Base-by-base conservation (phyloP, 1,284 basidiomycete genomes). In the Microbotryomycetes sp. region DNA sequence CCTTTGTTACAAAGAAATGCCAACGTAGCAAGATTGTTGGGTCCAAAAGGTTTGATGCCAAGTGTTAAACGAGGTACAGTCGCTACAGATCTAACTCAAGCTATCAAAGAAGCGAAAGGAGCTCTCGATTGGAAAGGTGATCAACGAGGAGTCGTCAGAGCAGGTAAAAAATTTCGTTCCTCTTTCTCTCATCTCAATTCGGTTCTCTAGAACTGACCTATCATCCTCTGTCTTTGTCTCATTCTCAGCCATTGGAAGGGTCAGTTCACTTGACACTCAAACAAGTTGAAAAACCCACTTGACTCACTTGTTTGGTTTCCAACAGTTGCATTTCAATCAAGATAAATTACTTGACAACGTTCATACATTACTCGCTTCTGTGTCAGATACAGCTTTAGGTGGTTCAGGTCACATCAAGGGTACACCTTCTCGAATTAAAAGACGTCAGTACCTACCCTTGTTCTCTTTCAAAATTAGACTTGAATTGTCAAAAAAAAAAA, bases 41-140 rank as follows among this genome's bases (percentile, higher is more conserved):
- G 94, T 73, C 93, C 92, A 48, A 86, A 90, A 64, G 93, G 93
- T 65, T 78, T 98, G 57, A 97, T 98, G 92, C 94, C 94, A 16
- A 89, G 88, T 7, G 87, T 87, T 65, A 87, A 93, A 76, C 83
- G 94, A 67, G 94, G 94, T 3, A 96, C 93, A 0, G 94, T 97
- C 7, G 89, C 89, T 0, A 87, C 91, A 58, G 89, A 94, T 63
- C 81, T 96, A 60, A 84, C 80, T 16, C 84, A 84, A 16, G 91
- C 88, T 62, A 86, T 98, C 62, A 81, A 83, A 69, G 84, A 86
- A 63, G 82, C 94, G 29, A 84, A 85, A 58, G 89, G 89, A 14
- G 86, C 86, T 14, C 84, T 87, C 60, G 92, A 97, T 74, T 98
- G 93, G 92, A 88, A 86, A 75, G 89, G 90, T 14, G 92, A 97